A percentile compares a stretch with the other conserved stretches of the same genome.
Conservation (phyloP, 305 asterid species). For the Fraxinus baroniana region DNA sequence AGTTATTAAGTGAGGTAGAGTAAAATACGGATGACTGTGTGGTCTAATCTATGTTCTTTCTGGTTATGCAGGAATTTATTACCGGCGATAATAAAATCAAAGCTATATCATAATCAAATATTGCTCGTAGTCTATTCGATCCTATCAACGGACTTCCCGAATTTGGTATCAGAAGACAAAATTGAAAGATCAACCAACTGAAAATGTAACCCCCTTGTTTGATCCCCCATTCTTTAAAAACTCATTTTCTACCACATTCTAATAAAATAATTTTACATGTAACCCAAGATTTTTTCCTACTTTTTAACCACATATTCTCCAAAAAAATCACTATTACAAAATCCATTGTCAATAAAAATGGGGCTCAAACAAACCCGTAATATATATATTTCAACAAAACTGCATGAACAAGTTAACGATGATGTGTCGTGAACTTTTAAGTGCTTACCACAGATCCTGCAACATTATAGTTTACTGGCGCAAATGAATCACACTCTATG, state of each 20-base stretch:
- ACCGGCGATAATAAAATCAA: not conserved
- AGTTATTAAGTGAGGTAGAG: not conserved
- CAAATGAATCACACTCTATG: constrained; percentile 43
- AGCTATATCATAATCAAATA: not conserved
- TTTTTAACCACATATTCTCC: not conserved
- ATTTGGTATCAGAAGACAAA: not conserved
- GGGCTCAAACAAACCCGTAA: not conserved
- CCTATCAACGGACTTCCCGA: not conserved
- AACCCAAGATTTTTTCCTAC: not conserved
- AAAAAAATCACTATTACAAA: not conserved
- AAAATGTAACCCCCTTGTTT: not conserved
- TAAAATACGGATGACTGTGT: not conserved
- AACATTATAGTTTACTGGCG: constrained; percentile 54
- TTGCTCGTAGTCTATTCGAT: not conserved
- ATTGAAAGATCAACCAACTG: not conserved
- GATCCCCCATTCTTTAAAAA: not conserved
- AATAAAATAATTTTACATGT: not conserved
- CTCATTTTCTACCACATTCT: not conserved
- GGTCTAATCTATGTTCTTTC: not conserved
- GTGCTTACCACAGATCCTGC: constrained; percentile 73
- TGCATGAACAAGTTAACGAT: not conserved
- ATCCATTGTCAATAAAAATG: not conserved
- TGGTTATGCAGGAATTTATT: not conserved
- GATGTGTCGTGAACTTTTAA: not conserved
- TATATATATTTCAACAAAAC: not conserved